Conservation (phyloP, 805 yeast genomes). For the Barnettozyma sp. region DNA sequence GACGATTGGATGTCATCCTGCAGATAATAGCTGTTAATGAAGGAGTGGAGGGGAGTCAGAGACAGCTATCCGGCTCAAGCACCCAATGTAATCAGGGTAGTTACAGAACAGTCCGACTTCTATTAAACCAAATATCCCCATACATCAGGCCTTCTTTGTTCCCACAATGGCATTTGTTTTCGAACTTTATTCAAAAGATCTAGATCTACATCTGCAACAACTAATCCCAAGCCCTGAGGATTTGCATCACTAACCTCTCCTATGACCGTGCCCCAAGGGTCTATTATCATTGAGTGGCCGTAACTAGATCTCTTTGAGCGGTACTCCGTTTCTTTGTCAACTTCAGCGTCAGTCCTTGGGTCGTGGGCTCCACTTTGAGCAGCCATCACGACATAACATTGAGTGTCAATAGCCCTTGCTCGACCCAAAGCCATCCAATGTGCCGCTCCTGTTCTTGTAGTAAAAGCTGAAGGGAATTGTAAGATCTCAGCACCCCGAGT, state of each 20-base stretch:
- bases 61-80: too few species aligned
- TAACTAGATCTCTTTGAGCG: slow-evolving; percentile 52
- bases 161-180: slow-evolving; percentile 67
- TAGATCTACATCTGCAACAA: slow-evolving; percentile 62
- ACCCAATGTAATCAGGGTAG: too few species aligned
- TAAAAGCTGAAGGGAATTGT: slow-evolving; percentile 89
- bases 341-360: slow-evolving; percentile 34
- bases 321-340: slow-evolving; percentile 20
- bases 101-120: too few species aligned
- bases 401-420: slow-evolving; percentile 85
- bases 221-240: slow-evolving; percentile 36
- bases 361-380: slow-evolving; percentile 70
- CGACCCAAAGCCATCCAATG: slow-evolving; percentile 82
- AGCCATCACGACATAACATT: slow-evolving; percentile 80
- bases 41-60: too few species aligned
- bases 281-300: slow-evolving; percentile 83
- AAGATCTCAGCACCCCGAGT: slow-evolving; percentile 67
- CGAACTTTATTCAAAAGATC: slow-evolving; percentile 45
- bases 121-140: slow-evolving; percentile 27
- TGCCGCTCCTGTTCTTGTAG: slow-evolving; percentile 82
- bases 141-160: slow-evolving; percentile 62
- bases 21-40: too few species aligned
- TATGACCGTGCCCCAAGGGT: slow-evolving; percentile 83
- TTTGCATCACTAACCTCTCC: slow-evolving; percentile 47
- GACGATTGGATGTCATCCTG: too few species aligned